These are phyloP conservation scores for Colletotrichum siamense DNA, from an alignment of 2,329 filamentous ascomycete species.

Conservation along the genomic window DNA sequence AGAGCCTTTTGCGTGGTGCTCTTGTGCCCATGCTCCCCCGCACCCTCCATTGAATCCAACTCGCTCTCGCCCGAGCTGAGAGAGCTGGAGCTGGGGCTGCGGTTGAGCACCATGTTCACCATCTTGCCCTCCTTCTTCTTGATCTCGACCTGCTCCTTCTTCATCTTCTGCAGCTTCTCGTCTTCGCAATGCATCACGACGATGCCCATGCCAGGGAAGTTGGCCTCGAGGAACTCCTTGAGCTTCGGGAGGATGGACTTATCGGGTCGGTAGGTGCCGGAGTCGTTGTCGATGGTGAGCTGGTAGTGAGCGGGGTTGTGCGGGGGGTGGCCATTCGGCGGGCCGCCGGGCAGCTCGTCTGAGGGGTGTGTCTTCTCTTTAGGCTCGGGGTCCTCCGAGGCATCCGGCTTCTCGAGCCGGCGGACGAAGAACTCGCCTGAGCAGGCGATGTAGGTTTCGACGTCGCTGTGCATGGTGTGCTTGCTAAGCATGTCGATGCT, in stretches of 20 bases:
- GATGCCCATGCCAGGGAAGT: constrained; percentile 80
- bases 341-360: constrained; percentile 51
- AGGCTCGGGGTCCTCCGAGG: constrained; percentile 47
- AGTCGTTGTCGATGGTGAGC: constrained; percentile 93
- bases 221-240: constrained; percentile 70
- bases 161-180: constrained; percentile 74
- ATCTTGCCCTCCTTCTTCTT: constrained; percentile 70
- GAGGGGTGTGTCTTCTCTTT: constrained; percentile 57
- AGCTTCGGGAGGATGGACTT: constrained; percentile 76
- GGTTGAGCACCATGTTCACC: constrained; percentile 62
- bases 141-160: constrained; percentile 73
- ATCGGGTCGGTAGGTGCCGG: constrained; percentile 90
- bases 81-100: constrained; percentile 50
- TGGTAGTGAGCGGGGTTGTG: constrained; percentile 70
- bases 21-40: constrained; percentile 44
- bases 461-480: constrained; percentile 96
- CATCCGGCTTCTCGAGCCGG: constrained; percentile 59
- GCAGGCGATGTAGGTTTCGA: constrained; percentile 88
- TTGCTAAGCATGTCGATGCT: constrained; percentile 93
- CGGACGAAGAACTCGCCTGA: constrained; percentile 93
- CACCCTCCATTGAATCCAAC: constrained; percentile 49
- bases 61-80: constrained; percentile 55
- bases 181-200: constrained; percentile 80
- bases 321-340: constrained; percentile 48
- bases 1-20: constrained; percentile 59